phyloP scores from a whole-genome alignment of 202 grass and related monocot genomes.

The Setaria italica region DNA sequence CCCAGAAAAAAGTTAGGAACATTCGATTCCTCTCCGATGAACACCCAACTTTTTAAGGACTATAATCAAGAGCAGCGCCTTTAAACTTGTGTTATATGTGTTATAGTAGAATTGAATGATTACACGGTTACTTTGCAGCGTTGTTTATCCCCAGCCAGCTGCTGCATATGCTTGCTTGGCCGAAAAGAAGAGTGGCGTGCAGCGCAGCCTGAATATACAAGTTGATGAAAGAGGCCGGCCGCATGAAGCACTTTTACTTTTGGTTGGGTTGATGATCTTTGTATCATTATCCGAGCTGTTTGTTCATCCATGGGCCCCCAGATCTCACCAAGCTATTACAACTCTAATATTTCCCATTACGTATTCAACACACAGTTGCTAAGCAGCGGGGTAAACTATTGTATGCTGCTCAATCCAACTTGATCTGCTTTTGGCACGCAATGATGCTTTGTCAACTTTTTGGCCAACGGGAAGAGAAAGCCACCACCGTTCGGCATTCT shows the following conservation, averaged over 20 bases:
- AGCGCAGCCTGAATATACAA: background rate
- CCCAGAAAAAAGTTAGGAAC: conserved; percentile 1
- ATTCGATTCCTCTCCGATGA: conserved; percentile 19
- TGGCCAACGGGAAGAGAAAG: background rate
- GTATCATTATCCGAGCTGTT: conserved; percentile 4
- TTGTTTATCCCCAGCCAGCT: conserved; percentile 31
- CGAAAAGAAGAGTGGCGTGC: conserved; percentile 21
- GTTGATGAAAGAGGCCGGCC: conserved; percentile 22
- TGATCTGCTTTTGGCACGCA: background rate
- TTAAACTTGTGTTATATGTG: conserved; percentile 25
- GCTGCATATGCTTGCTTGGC: conserved; percentile 22
- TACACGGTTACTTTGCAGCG: conserved; percentile 24
- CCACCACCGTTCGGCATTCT: background rate
- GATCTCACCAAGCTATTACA: background rate
- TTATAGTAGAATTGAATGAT: too few relatives aligned
- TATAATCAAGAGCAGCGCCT: background rate
- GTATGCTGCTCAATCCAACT: background rate
- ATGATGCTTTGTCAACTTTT: background rate
- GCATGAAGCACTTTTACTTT: conserved; percentile 17
- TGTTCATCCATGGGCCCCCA: background rate
- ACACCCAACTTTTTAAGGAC: conserved; percentile 14
- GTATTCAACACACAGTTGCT: background rate
- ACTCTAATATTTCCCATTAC: background rate
- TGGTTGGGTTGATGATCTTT: conserved; percentile 13
- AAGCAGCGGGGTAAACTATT: background rate